Percentiles rank a stretch among this genome's conserved stretches.
Evolutionary conservation across 805 yeast species (phyloP).

Genomic region (Candida nitratophila): DNA sequence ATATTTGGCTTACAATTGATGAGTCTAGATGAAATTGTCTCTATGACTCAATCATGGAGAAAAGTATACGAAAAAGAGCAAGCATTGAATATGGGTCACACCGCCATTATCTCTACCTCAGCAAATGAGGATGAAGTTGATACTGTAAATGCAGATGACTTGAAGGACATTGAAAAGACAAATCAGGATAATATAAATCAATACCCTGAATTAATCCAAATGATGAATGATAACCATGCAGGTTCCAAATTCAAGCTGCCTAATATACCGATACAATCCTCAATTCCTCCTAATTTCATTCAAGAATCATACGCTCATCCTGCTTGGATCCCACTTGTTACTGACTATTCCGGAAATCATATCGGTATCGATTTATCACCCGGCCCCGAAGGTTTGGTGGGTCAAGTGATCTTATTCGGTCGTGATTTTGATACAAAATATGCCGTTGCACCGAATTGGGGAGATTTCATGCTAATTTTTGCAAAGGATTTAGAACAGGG

Average conservation of each 20-base stretch:
- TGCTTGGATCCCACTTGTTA: constrained; percentile 82
- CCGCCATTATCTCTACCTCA: neutral
- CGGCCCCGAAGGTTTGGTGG: constrained; percentile 63
- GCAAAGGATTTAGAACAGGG: constrained; percentile 80
- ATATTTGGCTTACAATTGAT: constrained; percentile 72
- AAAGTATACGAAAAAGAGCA: constrained; percentile 45
- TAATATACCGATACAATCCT: constrained; percentile 41
- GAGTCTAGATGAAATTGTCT: constrained; percentile 69
- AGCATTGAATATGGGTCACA: neutral
- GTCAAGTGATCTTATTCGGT: constrained; percentile 87
- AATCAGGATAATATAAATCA: neutral
- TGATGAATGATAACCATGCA: too few relatives aligned
- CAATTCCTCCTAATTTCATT: constrained; percentile 67
- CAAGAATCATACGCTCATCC: constrained; percentile 72
- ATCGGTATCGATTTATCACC: constrained; percentile 82
- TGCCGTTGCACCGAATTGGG: constrained; percentile 80
- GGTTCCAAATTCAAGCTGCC: neutral
- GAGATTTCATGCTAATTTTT: constrained; percentile 69
- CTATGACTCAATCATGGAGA: constrained; percentile 79
- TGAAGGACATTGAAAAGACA: neutral
- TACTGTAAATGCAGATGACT: neutral
- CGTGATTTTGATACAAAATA: constrained; percentile 86
- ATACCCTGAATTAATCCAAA: neutral
- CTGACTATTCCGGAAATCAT: constrained; percentile 83
- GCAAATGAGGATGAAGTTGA: constrained; percentile 2